Evolutionary conservation across 352 stramenopile genomes (phyloP).

Genomic region (Sclerospora graminicola): DNA sequence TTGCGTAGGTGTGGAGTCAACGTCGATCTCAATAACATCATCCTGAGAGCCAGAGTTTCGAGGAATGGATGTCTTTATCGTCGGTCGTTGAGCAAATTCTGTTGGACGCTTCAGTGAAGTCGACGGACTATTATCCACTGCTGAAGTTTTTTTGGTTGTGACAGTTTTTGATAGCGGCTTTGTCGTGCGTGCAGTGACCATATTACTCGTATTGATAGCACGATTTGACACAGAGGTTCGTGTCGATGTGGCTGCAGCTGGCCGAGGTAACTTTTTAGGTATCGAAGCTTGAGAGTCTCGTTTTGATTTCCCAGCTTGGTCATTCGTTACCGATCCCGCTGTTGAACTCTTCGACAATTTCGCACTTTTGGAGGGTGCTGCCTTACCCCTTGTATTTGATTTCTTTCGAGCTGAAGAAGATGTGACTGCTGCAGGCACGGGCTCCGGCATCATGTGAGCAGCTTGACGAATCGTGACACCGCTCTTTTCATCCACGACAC

Average conservation of each 20-base stretch:
- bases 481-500: conserved; percentile 20
- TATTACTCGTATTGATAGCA: background rate
- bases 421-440: background rate
- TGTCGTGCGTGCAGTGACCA: background rate
- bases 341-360: background rate
- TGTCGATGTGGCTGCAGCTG: background rate
- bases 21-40: conserved; percentile 8
- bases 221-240: background rate
- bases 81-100: background rate
- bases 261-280: background rate
- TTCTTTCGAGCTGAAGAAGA: conserved; percentile 2
- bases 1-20: background rate
- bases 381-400: background rate
- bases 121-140: background rate
- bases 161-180: background rate
- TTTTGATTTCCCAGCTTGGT: background rate
- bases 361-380: background rate
- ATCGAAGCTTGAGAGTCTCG: background rate
- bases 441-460: conserved; percentile 12
- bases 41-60: background rate
- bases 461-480: conserved; percentile 15
- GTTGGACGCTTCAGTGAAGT: background rate
- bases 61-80: background rate
- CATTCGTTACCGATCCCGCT: background rate
- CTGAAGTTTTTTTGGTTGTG: background rate